A percentile compares a stretch with the other conserved stretches of the same genome.
These are phyloP conservation scores for Geranium rotundifolium DNA, from an alignment of 345 rosid species.

Conservation along the genomic window DNA sequence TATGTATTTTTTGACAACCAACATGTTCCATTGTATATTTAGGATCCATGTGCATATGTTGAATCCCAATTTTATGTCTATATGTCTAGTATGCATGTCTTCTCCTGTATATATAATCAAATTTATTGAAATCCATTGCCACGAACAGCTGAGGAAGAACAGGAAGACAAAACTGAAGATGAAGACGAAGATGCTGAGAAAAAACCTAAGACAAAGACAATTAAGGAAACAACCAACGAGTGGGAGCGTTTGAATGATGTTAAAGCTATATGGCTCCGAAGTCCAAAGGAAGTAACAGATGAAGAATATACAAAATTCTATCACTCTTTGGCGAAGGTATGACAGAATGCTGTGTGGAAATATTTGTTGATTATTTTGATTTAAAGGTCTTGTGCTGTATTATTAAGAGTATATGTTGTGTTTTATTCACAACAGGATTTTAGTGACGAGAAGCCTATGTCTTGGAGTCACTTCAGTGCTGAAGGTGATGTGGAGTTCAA, in stretches of 20 bases:
- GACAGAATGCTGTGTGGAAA: not conserved
- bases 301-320: conserved; percentile 91
- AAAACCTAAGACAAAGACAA: conserved; percentile 65
- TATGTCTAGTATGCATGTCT: too few relatives aligned
- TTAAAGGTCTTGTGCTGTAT: not conserved
- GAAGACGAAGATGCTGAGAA: conserved; percentile 71
- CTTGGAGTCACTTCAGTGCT: conserved; percentile 91
- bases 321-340: conserved; percentile 74
- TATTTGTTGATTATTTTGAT: not conserved
- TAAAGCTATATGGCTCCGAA: conserved; percentile 49
- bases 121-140: conserved; percentile 11
- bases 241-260: conserved; percentile 97
- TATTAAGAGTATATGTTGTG: not conserved
- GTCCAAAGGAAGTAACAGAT: conserved; percentile 89
- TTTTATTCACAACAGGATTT: conserved; percentile 50
- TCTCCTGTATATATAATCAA: not conserved
- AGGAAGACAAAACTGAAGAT: conserved; percentile 53
- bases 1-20: conserved; percentile 12
- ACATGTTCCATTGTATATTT: too few relatives aligned
- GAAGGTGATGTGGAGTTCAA: conserved; percentile 98
- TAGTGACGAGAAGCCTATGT: conserved; percentile 68
- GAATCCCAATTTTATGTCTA: too few relatives aligned
- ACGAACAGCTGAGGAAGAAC: conserved; percentile 46
- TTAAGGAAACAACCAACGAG: conserved; percentile 71
- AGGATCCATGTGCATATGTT: too few relatives aligned